Evolutionary conservation across 495 filamentous ascomycete genomes (phyloP).

Genomic region (Podospora conica): DNA sequence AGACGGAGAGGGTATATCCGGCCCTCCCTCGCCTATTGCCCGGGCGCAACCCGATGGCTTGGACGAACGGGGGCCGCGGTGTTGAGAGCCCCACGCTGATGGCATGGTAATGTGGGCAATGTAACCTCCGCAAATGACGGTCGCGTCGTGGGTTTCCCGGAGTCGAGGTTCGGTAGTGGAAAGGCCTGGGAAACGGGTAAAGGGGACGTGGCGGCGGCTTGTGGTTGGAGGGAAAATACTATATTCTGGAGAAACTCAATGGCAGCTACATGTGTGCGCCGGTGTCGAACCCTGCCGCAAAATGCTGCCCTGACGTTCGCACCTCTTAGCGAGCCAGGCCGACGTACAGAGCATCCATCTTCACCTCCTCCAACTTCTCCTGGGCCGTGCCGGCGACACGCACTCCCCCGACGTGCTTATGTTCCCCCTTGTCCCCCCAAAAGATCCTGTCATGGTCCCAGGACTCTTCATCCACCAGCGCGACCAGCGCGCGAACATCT

Average conservation of each 20-base stretch:
- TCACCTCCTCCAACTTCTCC: not conserved
- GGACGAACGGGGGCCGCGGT: not conserved
- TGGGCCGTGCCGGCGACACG: constrained; percentile 1
- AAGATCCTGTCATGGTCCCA: constrained; percentile 2
- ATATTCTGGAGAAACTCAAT: not conserved
- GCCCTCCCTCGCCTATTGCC: not conserved
- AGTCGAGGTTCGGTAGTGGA: not conserved
- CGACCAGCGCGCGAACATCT: not conserved
- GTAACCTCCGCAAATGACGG: not conserved
- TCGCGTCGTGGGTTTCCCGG: not conserved
- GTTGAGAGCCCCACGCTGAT: not conserved
- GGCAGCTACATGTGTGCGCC: not conserved
- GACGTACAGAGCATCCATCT: not conserved
- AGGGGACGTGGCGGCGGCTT: not conserved
- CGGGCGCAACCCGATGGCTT: not conserved
- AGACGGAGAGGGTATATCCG: not conserved
- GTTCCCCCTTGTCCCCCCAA: constrained; percentile 9
- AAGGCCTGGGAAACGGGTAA: not conserved
- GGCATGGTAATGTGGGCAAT: not conserved
- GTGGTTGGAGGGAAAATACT: not conserved
- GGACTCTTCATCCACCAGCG: constrained; percentile 1
- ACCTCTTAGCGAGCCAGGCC: not conserved
- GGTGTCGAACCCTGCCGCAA: not conserved
- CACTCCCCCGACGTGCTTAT: not conserved
- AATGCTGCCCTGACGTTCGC: not conserved